Conservation (phyloP, 805 yeast genomes). For the Tetrapisispora fleetii region DNA sequence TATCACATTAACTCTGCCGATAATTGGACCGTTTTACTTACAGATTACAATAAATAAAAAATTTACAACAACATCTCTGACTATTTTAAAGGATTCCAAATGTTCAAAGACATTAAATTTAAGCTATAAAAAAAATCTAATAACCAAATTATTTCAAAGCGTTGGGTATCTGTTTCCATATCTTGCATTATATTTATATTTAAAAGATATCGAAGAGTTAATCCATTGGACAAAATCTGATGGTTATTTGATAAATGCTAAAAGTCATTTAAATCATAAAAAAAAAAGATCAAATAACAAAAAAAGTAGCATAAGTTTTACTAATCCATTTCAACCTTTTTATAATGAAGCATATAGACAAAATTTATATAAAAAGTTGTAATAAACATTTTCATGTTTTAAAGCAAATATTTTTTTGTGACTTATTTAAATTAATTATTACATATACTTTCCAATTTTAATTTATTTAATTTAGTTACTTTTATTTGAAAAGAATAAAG, state of each 20-base stretch:
- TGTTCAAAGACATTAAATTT: neutral
- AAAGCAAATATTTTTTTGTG: neutral
- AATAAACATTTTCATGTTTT: neutral
- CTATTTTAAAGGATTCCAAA: neutral
- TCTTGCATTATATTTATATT: neutral
- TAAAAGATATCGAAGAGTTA: neutral
- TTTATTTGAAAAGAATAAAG: no score
- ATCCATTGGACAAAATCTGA: neutral
- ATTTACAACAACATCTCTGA: neutral
- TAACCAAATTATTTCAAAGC: neutral
- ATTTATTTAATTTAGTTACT: no score
- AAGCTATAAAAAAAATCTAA: neutral
- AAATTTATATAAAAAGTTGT: constrained; percentile 2
- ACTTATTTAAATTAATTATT: neutral
- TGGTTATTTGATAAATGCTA: neutral
- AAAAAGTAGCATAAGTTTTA: neutral
- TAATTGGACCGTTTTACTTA: neutral
- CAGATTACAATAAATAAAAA: neutral
- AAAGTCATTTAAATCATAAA: neutral
- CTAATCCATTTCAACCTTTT: neutral
- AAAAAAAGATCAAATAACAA: neutral
- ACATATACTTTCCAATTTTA: no score
- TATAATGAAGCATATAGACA: constrained; percentile 3
- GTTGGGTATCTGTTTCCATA: neutral
- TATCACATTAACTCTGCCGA: neutral